These are phyloP conservation scores for Cylindrotheca closterium DNA, from an alignment of 108 stramenopile species.

Conservation along the genomic window DNA sequence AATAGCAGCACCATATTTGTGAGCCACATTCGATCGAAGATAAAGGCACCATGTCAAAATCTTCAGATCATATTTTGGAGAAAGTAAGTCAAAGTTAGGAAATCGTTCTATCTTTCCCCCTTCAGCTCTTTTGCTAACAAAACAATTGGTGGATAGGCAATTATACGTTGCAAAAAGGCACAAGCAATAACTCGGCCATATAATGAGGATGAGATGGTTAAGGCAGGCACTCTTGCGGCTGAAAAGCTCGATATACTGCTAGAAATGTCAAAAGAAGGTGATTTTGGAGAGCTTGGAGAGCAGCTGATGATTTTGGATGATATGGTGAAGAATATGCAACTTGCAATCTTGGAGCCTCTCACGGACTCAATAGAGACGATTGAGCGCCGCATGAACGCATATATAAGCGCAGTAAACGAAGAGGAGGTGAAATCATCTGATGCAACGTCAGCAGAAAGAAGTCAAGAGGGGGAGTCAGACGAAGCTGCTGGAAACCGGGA, in stretches of 20 bases:
- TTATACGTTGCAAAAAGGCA: conserved; percentile 33
- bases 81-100: conserved; percentile 7
- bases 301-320: conserved; percentile 19
- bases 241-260: conserved; percentile 14
- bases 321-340: conserved; percentile 32
- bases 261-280: conserved; percentile 14
- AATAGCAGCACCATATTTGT: too few relatives aligned
- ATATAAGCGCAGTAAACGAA: conserved; percentile 4
- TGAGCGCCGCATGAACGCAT: conserved; percentile 29
- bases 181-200: conserved; percentile 29
- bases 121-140: neutral
- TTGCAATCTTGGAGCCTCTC: conserved; percentile 26
- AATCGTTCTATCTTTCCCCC: too few relatives aligned
- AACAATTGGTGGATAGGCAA: conserved; percentile 5
- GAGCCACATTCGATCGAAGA: too few relatives aligned
- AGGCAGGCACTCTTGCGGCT: conserved; percentile 22
- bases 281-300: conserved; percentile 29
- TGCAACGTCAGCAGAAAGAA: conserved; percentile 1
- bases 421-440: conserved; percentile 3
- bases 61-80: conserved; percentile 21
- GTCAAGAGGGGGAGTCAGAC: neutral
- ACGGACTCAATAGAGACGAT: conserved; percentile 36
- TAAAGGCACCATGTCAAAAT: too few relatives aligned
- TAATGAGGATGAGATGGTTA: conserved; percentile 27
- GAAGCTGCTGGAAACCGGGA: conserved; percentile 1